Conservation (phyloP, 305 asterid species). For the Solanum hybrid region DNA sequence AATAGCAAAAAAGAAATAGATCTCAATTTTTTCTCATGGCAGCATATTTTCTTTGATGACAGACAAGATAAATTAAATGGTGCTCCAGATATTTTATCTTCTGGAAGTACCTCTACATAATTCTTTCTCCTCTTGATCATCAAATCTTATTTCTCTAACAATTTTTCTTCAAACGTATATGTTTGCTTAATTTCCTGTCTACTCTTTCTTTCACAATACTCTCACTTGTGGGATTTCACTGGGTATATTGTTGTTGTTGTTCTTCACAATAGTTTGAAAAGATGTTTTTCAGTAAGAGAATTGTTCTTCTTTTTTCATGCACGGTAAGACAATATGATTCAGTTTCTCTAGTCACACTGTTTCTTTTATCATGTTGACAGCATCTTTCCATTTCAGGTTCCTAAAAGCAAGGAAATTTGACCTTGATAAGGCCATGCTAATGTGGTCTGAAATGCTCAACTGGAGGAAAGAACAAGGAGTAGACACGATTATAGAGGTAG, state of each 20-base stretch:
- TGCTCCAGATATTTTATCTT: neutral
- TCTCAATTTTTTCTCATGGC: neutral
- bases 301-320: neutral
- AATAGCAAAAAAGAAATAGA: neutral
- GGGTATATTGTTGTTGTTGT: neutral
- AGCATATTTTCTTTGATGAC: neutral
- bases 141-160: neutral
- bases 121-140: neutral
- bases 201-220: neutral
- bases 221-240: neutral
- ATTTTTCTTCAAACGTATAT: neutral
- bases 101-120: neutral
- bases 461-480: conserved; percentile 86
- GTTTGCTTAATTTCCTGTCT: neutral
- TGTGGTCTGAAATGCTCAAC: conserved; percentile 93
- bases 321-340: neutral
- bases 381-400: conserved; percentile 44
- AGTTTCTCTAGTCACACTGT: neutral
- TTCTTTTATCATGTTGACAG: neutral
- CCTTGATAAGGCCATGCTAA: conserved; percentile 70
- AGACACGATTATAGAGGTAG: conserved; percentile 75
- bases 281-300: neutral
- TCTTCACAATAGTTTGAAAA: neutral
- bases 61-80: neutral
- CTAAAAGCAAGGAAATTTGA: conserved; percentile 92